Evolutionary conservation across 2,329 filamentous ascomycete genomes (phyloP), one percentile per base, ranked within the genome.

Genomic region (Colletotrichum nymphaeae): DNA sequence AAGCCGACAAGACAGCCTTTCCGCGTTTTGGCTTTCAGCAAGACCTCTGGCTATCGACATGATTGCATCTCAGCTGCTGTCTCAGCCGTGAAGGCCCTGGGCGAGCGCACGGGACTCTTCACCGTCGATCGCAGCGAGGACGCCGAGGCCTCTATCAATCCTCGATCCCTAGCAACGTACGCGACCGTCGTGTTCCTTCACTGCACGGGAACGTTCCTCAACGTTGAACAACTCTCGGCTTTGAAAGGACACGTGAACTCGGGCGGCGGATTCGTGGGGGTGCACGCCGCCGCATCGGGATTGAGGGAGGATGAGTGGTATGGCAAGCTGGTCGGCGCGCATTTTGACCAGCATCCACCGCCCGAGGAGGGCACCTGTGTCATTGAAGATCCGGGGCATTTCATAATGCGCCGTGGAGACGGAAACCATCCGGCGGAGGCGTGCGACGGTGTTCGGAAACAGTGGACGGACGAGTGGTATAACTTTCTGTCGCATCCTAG

Each of bases 381-480:
- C 7, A 70, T 83, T 5, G 79, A 81, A 49, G 79, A 80, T 22
- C 70, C 69, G 5, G 57, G 60, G 1, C 81, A 85, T 72, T 76
- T 76, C 22, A 80, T 84, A 35, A 75, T 82, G 12, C 76, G 72
- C 2, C 75, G 60, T 3, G 67, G 16, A 53, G 37, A 26, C 60
- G 70, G 26, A 16, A 63, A 64, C 4, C 55, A 76, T 52, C 58
- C 77, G 55, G 28, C n/a, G 42, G 24, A 66, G 14, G n/a, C 35
- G 19, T 26, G 42, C 11, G 28, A 26, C 7, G 32, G 16, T 12
- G 22, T 11, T 24, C 32, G 55, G 55, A 67, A 37, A 74, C 66
- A 74, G 5, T 84, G 80, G 79, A 79, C 81, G 66, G 84, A 86
- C 63, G 84, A 86, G 76, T 86, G 83, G 83, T 86, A 86, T 77